A percentile compares a stretch with the other conserved stretches of the same genome.
phyloP scores from a whole-genome alignment of 768 basidiomycete species.

The Boletus huronensis region DNA sequence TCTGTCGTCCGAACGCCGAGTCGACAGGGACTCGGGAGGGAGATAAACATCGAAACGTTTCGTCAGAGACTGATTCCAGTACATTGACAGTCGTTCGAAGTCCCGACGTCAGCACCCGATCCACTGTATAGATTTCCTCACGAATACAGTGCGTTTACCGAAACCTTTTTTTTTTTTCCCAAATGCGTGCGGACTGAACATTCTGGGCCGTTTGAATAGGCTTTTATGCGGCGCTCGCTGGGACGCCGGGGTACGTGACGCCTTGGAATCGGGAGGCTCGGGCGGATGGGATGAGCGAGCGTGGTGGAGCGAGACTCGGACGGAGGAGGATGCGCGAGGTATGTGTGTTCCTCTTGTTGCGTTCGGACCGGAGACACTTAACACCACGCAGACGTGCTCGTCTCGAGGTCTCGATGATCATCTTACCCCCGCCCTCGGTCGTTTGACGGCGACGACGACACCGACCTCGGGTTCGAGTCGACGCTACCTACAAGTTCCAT shows the following conservation, averaged over 20 bases:
- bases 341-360: not conserved
- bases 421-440: not conserved
- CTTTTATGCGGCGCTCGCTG: slow-evolving; percentile 22
- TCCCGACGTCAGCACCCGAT: slow-evolving; percentile 25
- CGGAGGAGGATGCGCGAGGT: slow-evolving; percentile 1
- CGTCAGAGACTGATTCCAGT: not conserved
- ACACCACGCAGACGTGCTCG: not conserved
- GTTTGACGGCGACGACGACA: not conserved
- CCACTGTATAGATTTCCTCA: slow-evolving; percentile 26
- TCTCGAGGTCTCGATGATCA: not conserved
- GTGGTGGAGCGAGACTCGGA: too few relatives aligned
- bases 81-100: slow-evolving; percentile 21
- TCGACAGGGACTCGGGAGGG: not conserved
- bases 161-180: not conserved
- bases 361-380: too few relatives aligned
- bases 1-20: not conserved
- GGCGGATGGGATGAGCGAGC: not conserved
- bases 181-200: not conserved
- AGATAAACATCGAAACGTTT: not conserved
- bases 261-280: slow-evolving; percentile 7
- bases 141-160: slow-evolving; percentile 15
- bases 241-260: slow-evolving; percentile 13
- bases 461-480: not conserved
- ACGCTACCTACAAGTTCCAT: slow-evolving; percentile 18
- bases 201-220: slow-evolving; percentile 12